These are phyloP conservation scores for Amesomyces nigricolor DNA, from an alignment of 2,329 filamentous ascomycete genomes.

Conservation along the genomic window DNA sequence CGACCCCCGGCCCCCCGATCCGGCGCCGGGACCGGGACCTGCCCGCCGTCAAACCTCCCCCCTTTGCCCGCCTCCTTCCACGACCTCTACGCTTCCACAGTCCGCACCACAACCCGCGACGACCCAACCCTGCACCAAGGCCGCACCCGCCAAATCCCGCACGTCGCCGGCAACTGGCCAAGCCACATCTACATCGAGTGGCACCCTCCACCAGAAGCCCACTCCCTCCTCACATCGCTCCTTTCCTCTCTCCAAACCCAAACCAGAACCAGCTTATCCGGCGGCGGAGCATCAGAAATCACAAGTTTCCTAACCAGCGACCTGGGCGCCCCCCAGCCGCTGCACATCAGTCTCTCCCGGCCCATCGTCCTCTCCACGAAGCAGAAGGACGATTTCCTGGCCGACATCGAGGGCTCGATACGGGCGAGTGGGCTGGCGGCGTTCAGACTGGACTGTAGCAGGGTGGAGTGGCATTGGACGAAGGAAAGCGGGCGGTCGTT, in stretches of 20 bases:
- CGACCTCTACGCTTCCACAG: conserved; percentile 80
- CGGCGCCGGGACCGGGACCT: neutral
- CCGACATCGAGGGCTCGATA: conserved; percentile 44
- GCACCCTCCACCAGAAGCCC: conserved; percentile 48
- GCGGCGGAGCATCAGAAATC: conserved; percentile 34
- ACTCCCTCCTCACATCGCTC: conserved; percentile 41
- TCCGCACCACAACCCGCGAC: conserved; percentile 70
- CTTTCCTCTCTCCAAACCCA: conserved; percentile 35
- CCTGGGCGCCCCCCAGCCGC: conserved; percentile 67
- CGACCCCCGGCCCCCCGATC: conserved; percentile 2
- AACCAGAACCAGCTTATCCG: conserved; percentile 11
- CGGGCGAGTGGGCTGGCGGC: conserved; percentile 26
- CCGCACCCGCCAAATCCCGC: conserved; percentile 73
- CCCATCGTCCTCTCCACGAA: conserved; percentile 69
- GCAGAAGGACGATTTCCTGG: conserved; percentile 64
- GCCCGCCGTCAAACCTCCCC: conserved; percentile 43
- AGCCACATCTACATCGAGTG: conserved; percentile 91
- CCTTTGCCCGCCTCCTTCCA: conserved; percentile 77
- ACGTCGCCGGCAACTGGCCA: conserved; percentile 86
- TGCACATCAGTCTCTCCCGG: conserved; percentile 87
- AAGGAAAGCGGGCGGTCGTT: conserved; percentile 70
- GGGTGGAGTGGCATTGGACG: conserved; percentile 46
- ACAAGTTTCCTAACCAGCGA: conserved; percentile 70
- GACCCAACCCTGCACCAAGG: conserved; percentile 82
- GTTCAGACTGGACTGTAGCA: conserved; percentile 29